Percentiles rank a stretch among this genome's conserved stretches.
Conservation (phyloP, 106 monocot genomes). For the Allium sativum region DNA sequence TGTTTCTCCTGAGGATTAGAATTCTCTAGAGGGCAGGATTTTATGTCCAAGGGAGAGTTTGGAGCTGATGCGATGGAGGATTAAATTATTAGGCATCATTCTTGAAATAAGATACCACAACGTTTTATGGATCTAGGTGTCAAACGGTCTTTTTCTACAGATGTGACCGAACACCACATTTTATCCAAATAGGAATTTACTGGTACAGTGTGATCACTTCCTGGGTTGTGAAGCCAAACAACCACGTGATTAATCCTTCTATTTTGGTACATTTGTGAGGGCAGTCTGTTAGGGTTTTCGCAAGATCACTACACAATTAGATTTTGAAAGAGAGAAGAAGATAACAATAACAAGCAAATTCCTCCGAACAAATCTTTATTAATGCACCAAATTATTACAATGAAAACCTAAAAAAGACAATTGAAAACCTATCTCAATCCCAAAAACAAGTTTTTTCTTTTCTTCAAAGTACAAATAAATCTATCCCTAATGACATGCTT, state of each 20-base stretch:
- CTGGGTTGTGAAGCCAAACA: conserved; percentile 18
- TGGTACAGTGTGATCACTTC: conserved; percentile 23
- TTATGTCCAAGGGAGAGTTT: conserved; percentile 52
- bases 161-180: conserved; percentile 11
- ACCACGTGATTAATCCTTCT: conserved; percentile 16
- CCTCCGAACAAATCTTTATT: too few relatives aligned
- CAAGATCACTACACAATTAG: too few relatives aligned
- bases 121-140: conserved; percentile 35
- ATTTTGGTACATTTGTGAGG: conserved; percentile 15
- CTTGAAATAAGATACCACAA: conserved; percentile 60
- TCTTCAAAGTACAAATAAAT: too few relatives aligned
- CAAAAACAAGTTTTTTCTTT: too few relatives aligned
- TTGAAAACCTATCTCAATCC: too few relatives aligned
- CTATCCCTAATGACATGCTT: too few relatives aligned
- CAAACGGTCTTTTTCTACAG: conserved; percentile 6
- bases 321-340: too few relatives aligned
- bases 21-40: conserved; percentile 49
- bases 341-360: too few relatives aligned
- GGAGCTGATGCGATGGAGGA: conserved; percentile 61
- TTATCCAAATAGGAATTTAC: conserved; percentile 19
- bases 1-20: conserved; percentile 37
- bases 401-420: too few relatives aligned
- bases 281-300: conserved; percentile 1
- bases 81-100: conserved; percentile 42
- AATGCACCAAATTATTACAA: too few relatives aligned